Evolutionary conservation across 352 stramenopile genomes (phyloP).

Genomic region (Globisporangium orthogonon): DNA sequence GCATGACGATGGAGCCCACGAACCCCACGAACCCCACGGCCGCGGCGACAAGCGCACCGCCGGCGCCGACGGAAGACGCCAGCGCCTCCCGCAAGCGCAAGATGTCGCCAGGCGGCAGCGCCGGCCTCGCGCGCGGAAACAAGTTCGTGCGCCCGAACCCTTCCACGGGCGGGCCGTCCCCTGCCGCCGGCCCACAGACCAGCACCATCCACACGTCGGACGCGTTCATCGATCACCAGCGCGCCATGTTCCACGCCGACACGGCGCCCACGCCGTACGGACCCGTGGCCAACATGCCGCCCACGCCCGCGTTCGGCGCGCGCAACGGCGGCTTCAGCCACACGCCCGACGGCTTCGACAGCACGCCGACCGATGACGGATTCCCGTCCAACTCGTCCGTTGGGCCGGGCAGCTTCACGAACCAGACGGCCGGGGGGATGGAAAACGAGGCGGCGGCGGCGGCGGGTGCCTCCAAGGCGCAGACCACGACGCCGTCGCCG

Average conservation of each 20-base stretch:
- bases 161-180: background rate
- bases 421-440: conserved; percentile 19
- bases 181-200: conserved; percentile 24
- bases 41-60: background rate
- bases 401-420: conserved; percentile 15
- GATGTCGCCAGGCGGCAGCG: conserved; percentile 29
- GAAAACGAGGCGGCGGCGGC: conserved; percentile 1
- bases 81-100: conserved; percentile 55
- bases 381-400: conserved; percentile 34
- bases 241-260: conserved; percentile 63
- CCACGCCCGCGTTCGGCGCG: conserved; percentile 75
- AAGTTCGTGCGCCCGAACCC: conserved; percentile 41
- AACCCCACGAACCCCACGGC: background rate
- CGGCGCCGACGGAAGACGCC: conserved; percentile 17
- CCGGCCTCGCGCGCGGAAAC: conserved; percentile 32
- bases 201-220: conserved; percentile 53
- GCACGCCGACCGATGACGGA: conserved; percentile 41
- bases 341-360: conserved; percentile 62
- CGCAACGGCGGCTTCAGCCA: conserved; percentile 47
- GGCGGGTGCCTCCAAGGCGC: conserved; percentile 19
- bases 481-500: conserved; percentile 51
- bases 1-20: conserved; percentile 4
- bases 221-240: conserved; percentile 72
- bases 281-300: conserved; percentile 69
- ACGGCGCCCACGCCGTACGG: conserved; percentile 77